These are phyloP conservation scores for Populus hybrid DNA, from an alignment of 441 rosid genomes.

Conservation along the genomic window DNA sequence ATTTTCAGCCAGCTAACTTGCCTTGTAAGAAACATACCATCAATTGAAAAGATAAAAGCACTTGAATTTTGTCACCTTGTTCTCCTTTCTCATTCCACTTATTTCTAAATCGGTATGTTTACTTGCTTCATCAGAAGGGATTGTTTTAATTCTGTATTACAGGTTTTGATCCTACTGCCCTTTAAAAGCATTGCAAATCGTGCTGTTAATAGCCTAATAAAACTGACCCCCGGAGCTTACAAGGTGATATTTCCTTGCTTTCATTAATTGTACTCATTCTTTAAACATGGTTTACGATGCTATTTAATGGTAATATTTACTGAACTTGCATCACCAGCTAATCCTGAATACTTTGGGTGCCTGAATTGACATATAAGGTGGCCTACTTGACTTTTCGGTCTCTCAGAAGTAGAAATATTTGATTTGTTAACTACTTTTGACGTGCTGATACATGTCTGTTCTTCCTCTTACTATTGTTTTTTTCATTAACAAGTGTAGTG, in stretches of 20 bases:
- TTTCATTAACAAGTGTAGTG: neutral
- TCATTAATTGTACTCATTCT: slow-evolving; percentile 14
- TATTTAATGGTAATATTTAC: neutral
- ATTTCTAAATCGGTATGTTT: neutral
- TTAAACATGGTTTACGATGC: slow-evolving; percentile 4
- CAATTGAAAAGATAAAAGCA: neutral
- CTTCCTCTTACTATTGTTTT: neutral
- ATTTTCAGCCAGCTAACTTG: neutral
- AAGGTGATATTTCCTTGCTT: slow-evolving; percentile 47
- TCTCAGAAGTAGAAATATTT: neutral
- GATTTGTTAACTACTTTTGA: neutral
- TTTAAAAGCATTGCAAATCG: slow-evolving; percentile 36
- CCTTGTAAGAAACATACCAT: neutral
- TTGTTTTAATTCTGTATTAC: slow-evolving; percentile 22
- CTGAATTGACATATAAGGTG: neutral
- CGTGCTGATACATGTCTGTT: neutral
- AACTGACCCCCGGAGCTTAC: slow-evolving; percentile 66
- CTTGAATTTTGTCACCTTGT: slow-evolving; percentile 5
- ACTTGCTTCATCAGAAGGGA: neutral
- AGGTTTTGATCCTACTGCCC: slow-evolving; percentile 80
- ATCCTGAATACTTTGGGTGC: neutral
- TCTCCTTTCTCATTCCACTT: neutral
- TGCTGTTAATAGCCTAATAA: slow-evolving; percentile 73
- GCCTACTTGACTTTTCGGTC: neutral
- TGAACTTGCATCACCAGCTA: neutral